These are phyloP conservation scores for Cystobasidium pallidum DNA, from an alignment of 1,284 basidiomycete species.

Conservation along the genomic window DNA sequence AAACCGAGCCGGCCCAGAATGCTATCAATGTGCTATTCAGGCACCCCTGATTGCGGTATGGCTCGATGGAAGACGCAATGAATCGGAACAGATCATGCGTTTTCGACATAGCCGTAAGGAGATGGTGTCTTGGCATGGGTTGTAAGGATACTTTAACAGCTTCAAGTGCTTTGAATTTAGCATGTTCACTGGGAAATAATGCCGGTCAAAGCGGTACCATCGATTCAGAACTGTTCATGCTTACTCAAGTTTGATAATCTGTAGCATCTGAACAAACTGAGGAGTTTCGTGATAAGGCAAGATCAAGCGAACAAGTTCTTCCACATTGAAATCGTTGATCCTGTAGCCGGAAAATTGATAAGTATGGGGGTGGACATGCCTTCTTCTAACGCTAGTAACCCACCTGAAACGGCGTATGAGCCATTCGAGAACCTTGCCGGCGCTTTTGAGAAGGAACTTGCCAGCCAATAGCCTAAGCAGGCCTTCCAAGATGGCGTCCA, in stretches of 20 bases:
- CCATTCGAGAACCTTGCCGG: slow-evolving; percentile 93
- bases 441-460: slow-evolving; percentile 77
- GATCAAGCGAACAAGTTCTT: slow-evolving; percentile 77
- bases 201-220: slow-evolving; percentile 16
- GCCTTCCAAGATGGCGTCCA: slow-evolving; percentile 66
- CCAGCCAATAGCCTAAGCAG: slow-evolving; percentile 76
- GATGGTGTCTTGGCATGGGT: slow-evolving; percentile 67
- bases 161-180: slow-evolving; percentile 58
- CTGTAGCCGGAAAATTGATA: slow-evolving; percentile 60
- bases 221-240: slow-evolving; percentile 50
- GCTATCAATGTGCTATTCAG: slow-evolving; percentile 75
- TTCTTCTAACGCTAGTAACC: too few relatives aligned
- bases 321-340: slow-evolving; percentile 89
- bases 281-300: slow-evolving; percentile 93
- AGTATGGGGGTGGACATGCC: too few relatives aligned
- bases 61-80: slow-evolving; percentile 67
- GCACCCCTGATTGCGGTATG: slow-evolving; percentile 63
- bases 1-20: slow-evolving; percentile 79
- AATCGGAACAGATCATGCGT: slow-evolving; percentile 73
- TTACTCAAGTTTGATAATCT: slow-evolving; percentile 76
- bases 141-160: slow-evolving; percentile 75
- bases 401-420: slow-evolving; percentile 89
- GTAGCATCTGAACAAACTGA: slow-evolving; percentile 91
- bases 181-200: slow-evolving; percentile 54
- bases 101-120: slow-evolving; percentile 74